Evolutionary conservation across 2,329 filamentous ascomycete species (phyloP).

Genomic region (Curvularia sp.): DNA sequence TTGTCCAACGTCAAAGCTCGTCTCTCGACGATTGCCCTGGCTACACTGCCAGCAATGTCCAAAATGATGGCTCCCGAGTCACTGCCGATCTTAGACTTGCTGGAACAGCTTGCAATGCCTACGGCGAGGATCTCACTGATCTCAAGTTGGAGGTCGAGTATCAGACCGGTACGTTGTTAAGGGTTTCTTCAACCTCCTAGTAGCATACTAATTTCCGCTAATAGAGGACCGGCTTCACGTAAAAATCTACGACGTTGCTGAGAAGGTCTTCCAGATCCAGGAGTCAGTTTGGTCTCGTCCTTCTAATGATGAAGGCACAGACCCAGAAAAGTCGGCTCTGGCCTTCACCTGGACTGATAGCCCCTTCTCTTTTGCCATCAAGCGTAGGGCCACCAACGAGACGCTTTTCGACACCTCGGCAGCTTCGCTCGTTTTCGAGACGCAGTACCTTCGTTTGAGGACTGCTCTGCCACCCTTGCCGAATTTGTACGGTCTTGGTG

Average conservation of each 20-base stretch:
- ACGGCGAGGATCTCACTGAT: slow-evolving; percentile 63
- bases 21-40: slow-evolving; percentile 64
- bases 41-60: slow-evolving; percentile 69
- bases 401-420: slow-evolving; percentile 74
- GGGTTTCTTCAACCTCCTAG: slow-evolving; percentile 66
- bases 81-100: slow-evolving; percentile 74
- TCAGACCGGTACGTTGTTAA: slow-evolving; percentile 60
- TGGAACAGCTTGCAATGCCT: slow-evolving; percentile 68
- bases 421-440: slow-evolving; percentile 73
- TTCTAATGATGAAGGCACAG: slow-evolving; percentile 35
- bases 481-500: slow-evolving; percentile 78
- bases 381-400: slow-evolving; percentile 63
- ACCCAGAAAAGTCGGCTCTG: slow-evolving; percentile 55
- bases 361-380: slow-evolving; percentile 73
- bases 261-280: slow-evolving; percentile 76
- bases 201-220: slow-evolving; percentile 43
- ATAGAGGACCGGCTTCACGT: slow-evolving; percentile 72
- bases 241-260: slow-evolving; percentile 71
- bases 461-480: slow-evolving; percentile 73
- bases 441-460: slow-evolving; percentile 75
- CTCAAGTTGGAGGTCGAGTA: slow-evolving; percentile 67
- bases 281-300: slow-evolving; percentile 71
- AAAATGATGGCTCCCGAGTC: slow-evolving; percentile 61
- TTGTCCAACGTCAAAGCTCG: slow-evolving; percentile 30
- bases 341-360: slow-evolving; percentile 62